phyloP scores from a whole-genome alignment of 768 basidiomycete species.

The Trametes punicea region DNA sequence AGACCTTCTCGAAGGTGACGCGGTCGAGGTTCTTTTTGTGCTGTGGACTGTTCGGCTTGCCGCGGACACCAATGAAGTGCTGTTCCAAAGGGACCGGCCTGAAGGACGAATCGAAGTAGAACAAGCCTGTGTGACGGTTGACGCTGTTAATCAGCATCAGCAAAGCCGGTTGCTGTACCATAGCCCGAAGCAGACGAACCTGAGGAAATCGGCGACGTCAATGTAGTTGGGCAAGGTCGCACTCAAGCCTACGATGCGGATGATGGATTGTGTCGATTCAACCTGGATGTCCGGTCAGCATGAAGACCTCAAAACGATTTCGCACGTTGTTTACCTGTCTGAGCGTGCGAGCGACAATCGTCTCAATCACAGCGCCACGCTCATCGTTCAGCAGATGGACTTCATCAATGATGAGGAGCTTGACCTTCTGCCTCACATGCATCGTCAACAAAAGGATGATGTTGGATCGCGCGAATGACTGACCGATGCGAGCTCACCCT shows the following conservation, averaged over 20 bases:
- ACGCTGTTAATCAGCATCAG: conserved; percentile 50
- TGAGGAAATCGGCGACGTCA: conserved; percentile 92
- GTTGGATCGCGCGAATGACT: conserved; percentile 25
- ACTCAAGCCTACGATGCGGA: conserved; percentile 93
- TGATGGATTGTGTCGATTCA: conserved; percentile 93
- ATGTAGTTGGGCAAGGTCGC: conserved; percentile 97
- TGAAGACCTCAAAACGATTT: not conserved
- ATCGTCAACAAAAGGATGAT: not conserved
- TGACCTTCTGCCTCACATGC: conserved; percentile 62
- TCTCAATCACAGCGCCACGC: conserved; percentile 96
- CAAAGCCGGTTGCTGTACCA: not conserved
- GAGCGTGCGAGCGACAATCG: conserved; percentile 93
- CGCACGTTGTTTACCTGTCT: conserved; percentile 56
- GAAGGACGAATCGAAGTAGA: conserved; percentile 98
- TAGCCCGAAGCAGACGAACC: conserved; percentile 43
- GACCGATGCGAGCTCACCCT: conserved; percentile 94
- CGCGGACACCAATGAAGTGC: conserved; percentile 91
- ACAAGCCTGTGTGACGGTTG: conserved; percentile 80
- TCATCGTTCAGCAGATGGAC: conserved; percentile 97
- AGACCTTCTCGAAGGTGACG: conserved; percentile 88
- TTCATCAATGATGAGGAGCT: conserved; percentile 95
- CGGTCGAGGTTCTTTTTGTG: conserved; percentile 85
- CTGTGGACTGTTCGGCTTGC: conserved; percentile 71
- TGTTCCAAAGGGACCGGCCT: conserved; percentile 95
- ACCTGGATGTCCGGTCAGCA: conserved; percentile 49